phyloP scores from a whole-genome alignment of 805 yeast genomes.

The Cyberlindnera misumaiensis region DNA sequence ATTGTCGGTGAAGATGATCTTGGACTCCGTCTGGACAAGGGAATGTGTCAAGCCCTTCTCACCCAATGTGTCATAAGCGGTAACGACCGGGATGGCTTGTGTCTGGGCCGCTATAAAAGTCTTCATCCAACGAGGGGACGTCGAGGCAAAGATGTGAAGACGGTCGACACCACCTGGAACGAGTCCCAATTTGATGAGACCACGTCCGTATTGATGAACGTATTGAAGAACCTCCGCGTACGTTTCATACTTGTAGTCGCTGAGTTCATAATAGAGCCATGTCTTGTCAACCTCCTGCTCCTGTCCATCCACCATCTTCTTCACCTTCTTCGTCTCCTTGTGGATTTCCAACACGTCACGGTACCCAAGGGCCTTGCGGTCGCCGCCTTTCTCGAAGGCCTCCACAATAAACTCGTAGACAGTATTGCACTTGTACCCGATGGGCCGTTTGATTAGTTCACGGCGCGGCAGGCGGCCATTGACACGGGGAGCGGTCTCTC shows the following conservation, averaged over 20 bases:
- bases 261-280: conserved; percentile 81
- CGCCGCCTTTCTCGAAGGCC: conserved; percentile 50
- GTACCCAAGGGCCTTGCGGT: conserved; percentile 60
- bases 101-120: conserved; percentile 71
- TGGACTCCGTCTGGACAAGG: conserved; percentile 71
- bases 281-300: conserved; percentile 67
- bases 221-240: conserved; percentile 48
- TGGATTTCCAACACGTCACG: conserved; percentile 72
- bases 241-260: conserved; percentile 61
- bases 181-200: conserved; percentile 69
- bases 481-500: conserved; percentile 82
- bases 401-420: conserved; percentile 64
- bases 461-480: conserved; percentile 41
- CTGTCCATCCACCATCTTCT: conserved; percentile 74
- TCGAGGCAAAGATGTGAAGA: conserved; percentile 80
- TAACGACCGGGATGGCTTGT: conserved; percentile 80
- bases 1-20: conserved; percentile 80
- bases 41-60: conserved; percentile 85
- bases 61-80: conserved; percentile 95
- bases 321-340: conserved; percentile 65
- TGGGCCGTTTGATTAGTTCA: conserved; percentile 51
- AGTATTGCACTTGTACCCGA: conserved; percentile 55
- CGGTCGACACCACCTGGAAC: conserved; percentile 51
- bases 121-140: conserved; percentile 89
- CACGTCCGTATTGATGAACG: conserved; percentile 59